A percentile compares a stretch with the other conserved stretches of the same genome.
Evolutionary conservation across 23 red algal species (phyloP).

Genomic region (Chondrus crispus): DNA sequence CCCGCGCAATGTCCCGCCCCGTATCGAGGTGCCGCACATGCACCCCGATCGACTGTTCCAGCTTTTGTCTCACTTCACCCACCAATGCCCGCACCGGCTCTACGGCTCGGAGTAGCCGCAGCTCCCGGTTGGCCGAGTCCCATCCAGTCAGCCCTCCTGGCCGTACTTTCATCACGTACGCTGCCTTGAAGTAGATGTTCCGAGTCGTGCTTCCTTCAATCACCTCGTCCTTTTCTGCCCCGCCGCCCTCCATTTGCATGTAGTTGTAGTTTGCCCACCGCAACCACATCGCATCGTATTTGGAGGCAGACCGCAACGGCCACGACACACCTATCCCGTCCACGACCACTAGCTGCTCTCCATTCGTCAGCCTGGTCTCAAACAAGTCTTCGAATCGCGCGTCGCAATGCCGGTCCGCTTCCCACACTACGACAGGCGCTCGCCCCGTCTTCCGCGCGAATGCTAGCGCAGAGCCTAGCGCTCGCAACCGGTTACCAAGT

Average conservation of each 20-base stretch:
- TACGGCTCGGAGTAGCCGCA: slow-evolving; percentile 30
- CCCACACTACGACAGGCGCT: slow-evolving; percentile 51
- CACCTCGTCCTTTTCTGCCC: slow-evolving; percentile 42
- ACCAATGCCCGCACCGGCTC: background rate
- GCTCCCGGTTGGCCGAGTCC: slow-evolving; percentile 34
- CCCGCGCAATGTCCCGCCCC: background rate
- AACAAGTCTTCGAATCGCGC: slow-evolving; percentile 61
- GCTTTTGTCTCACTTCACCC: background rate
- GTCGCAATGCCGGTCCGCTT: slow-evolving; percentile 42
- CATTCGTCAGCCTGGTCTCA: background rate
- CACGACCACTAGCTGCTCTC: background rate
- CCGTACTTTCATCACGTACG: slow-evolving; percentile 40
- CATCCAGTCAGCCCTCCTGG: background rate
- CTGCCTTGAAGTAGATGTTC: slow-evolving; percentile 58
- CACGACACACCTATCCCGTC: background rate
- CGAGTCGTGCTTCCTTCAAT: background rate
- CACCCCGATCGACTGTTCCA: slow-evolving; percentile 26
- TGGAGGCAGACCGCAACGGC: background rate
- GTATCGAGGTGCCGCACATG: slow-evolving; percentile 58
- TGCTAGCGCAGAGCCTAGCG: slow-evolving; percentile 5
- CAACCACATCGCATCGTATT: slow-evolving; percentile 2
- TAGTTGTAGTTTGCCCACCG: slow-evolving; percentile 60
- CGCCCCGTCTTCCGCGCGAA: slow-evolving; percentile 35
- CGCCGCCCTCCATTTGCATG: slow-evolving; percentile 26
- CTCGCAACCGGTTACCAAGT: slow-evolving; percentile 58